A percentile compares a stretch with the other conserved stretches of the same genome.
Conservation (phyloP, 2,329 filamentous ascomycete genomes). For the Lachnellula hyalina region DNA sequence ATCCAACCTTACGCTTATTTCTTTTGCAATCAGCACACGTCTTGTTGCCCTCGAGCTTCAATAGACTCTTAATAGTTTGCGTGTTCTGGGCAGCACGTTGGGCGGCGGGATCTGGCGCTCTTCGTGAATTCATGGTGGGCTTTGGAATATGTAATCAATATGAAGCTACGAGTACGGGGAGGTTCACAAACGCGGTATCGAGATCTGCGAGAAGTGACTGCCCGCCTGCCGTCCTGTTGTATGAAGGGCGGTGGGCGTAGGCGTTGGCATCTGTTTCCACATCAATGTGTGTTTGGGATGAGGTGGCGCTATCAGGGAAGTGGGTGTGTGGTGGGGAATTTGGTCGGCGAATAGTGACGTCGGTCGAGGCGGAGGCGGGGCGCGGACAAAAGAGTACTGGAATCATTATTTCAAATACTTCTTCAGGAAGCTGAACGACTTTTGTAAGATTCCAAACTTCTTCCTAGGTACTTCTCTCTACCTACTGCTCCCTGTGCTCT, state of each 20-base stretch:
- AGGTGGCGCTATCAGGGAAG: conserved; percentile 1
- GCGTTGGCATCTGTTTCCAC: no score
- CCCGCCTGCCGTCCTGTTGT: not conserved
- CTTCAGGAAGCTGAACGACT: not conserved
- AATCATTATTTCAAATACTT: conserved; percentile 20
- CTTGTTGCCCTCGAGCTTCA: conserved; percentile 95
- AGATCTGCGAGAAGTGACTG: conserved; percentile 1
- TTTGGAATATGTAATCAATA: conserved; percentile 12
- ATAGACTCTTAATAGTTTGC: conserved; percentile 85
- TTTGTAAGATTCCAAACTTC: conserved; percentile 15
- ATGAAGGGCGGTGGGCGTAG: conserved; percentile 1
- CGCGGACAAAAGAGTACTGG: conserved; percentile 2
- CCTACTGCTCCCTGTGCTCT: conserved; percentile 1
- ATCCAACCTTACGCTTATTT: conserved; percentile 74
- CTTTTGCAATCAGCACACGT: conserved; percentile 97
- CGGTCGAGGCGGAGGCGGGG: conserved; percentile 1
- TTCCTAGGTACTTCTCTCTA: not conserved
- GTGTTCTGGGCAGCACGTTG: conserved; percentile 91
- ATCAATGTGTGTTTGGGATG: not conserved
- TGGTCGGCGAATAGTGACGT: conserved; percentile 5
- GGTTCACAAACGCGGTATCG: not conserved
- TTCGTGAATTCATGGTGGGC: conserved; percentile 63
- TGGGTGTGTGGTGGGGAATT: not conserved
- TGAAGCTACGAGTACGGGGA: conserved; percentile 5
- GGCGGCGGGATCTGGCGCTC: conserved; percentile 69